A percentile compares a stretch with the other conserved stretches of the same genome.
Evolutionary conservation across 1,284 basidiomycete genomes (phyloP).

Genomic region (Puccinia polysora): DNA sequence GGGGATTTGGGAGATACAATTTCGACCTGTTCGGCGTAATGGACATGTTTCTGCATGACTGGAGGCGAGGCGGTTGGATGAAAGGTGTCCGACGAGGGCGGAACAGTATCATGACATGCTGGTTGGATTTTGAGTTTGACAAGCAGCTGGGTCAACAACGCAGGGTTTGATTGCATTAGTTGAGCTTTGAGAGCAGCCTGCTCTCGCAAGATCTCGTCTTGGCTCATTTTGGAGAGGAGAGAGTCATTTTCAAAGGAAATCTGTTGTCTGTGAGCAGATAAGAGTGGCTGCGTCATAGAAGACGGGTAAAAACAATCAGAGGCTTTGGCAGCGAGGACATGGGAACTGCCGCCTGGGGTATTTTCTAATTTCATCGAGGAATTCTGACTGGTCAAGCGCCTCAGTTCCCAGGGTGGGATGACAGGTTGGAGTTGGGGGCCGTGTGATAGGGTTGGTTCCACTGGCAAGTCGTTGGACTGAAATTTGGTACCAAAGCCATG

Average conservation of each 20-base stretch:
- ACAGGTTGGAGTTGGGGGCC: not conserved
- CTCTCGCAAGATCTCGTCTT: slow-evolving; percentile 25
- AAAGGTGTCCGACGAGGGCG: not conserved
- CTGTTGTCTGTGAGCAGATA: slow-evolving; percentile 1
- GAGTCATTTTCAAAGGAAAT: slow-evolving; percentile 38
- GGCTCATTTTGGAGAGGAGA: slow-evolving; percentile 29
- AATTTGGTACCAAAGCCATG: slow-evolving; percentile 25
- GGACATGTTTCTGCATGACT: slow-evolving; percentile 4
- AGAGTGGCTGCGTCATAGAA: not conserved
- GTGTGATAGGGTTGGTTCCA: not conserved
- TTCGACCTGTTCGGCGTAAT: not conserved
- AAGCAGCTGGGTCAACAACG: slow-evolving; percentile 26
- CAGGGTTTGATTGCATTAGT: slow-evolving; percentile 33
- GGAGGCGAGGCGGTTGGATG: not conserved
- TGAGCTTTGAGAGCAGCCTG: slow-evolving; percentile 33
- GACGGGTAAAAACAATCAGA: not conserved
- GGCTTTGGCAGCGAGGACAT: not conserved
- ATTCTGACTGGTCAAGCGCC: slow-evolving; percentile 5
- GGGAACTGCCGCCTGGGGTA: not conserved
- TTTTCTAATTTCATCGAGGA: slow-evolving; percentile 1
- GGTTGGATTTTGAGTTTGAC: slow-evolving; percentile 13
- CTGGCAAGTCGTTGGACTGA: not conserved
- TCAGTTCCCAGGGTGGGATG: slow-evolving; percentile 18
- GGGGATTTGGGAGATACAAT: not conserved
- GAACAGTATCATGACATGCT: not conserved